Evolutionary conservation across 495 filamentous ascomycete genomes (phyloP).

Genomic region (Neurospora sublineolata): DNA sequence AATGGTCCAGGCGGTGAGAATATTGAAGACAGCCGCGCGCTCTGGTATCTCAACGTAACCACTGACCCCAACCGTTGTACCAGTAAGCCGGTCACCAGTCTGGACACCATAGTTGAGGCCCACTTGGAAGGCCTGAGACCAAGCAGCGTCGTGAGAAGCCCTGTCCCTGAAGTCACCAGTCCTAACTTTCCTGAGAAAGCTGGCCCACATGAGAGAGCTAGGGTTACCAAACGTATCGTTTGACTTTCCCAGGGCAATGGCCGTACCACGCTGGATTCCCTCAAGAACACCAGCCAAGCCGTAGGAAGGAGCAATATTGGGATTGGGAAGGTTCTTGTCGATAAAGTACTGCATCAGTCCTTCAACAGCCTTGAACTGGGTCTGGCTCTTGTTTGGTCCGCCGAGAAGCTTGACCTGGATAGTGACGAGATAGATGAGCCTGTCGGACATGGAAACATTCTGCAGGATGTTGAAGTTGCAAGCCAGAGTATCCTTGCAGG

Average conservation of each 20-base stretch:
- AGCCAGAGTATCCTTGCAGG: neutral
- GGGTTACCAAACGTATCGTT: constrained; percentile 1
- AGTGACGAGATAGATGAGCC: neutral
- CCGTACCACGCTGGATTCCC: constrained; percentile 1
- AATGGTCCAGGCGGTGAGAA: neutral
- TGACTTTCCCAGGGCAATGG: neutral
- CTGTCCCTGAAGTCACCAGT: neutral
- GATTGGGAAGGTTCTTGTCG: neutral
- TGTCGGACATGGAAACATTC: neutral
- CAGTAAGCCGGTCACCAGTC: neutral
- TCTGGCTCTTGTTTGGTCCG: neutral
- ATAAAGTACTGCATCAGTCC: constrained; percentile 2
- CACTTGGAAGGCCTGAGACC: neutral
- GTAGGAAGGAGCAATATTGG: neutral
- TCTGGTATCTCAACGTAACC: neutral
- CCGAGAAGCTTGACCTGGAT: neutral
- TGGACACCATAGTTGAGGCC: neutral
- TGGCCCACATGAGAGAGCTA: neutral
- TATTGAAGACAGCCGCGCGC: neutral
- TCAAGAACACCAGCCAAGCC: neutral
- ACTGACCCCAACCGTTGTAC: neutral
- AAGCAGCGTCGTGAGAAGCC: neutral
- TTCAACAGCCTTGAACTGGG: neutral
- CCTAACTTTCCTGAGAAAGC: neutral
- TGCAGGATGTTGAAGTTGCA: neutral